Conservation (phyloP, 208 protist species). For the Trypanosoma vivax region DNA sequence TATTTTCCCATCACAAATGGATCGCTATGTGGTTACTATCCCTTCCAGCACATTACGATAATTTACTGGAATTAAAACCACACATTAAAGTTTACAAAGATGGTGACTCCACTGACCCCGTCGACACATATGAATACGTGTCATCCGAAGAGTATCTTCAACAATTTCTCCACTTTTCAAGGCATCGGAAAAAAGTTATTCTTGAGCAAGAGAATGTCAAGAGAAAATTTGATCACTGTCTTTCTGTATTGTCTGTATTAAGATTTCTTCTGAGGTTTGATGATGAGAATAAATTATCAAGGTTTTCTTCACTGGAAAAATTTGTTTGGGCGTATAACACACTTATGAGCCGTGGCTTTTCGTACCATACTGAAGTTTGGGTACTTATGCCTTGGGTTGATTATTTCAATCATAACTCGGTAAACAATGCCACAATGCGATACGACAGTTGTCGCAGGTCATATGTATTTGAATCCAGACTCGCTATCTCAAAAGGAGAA, state of each 20-base stretch:
- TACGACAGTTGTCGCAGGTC: conserved; percentile 19
- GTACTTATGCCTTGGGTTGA: conserved; percentile 88
- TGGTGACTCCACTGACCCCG: not conserved
- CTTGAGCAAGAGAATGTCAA: conserved; percentile 35
- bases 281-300: not conserved
- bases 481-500: conserved; percentile 29
- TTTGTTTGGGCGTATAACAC: conserved; percentile 86
- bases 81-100: not conserved
- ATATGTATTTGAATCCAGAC: conserved; percentile 55
- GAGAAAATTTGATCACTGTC: conserved; percentile 33
- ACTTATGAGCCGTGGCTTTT: conserved; percentile 81
- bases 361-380: conserved; percentile 78
- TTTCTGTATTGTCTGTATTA: conserved; percentile 28
- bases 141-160: conserved; percentile 12
- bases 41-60: conserved; percentile 69
- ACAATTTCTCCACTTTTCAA: conserved; percentile 28
- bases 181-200: conserved; percentile 31
- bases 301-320: conserved; percentile 22
- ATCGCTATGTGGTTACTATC: conserved; percentile 62
- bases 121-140: not conserved
- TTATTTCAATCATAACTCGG: conserved; percentile 88
- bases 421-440: conserved; percentile 64
- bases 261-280: conserved; percentile 3
- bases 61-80: conserved; percentile 66
- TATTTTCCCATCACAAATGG: conserved; percentile 59